These are phyloP conservation scores for Meira nashicola DNA, from an alignment of 1,284 basidiomycete genomes.

Conservation along the genomic window DNA sequence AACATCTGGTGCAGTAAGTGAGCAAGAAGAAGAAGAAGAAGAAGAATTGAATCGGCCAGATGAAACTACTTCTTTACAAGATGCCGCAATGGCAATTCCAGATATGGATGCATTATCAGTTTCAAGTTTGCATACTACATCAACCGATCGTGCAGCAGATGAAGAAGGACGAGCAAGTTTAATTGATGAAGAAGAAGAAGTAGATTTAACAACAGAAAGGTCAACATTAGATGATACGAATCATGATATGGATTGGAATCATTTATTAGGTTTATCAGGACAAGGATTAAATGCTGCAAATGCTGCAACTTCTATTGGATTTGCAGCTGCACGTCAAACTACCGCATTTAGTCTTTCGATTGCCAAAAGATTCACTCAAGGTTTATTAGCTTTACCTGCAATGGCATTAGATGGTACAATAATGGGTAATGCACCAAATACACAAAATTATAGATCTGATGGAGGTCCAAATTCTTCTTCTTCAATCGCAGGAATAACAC, in stretches of 20 bases:
- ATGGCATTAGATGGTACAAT: slow-evolving; percentile 32
- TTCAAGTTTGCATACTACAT: slow-evolving; percentile 2
- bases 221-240: neutral
- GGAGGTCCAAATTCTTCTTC: slow-evolving; percentile 18
- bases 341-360: slow-evolving; percentile 35
- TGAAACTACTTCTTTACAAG: slow-evolving; percentile 17
- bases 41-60: neutral
- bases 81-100: slow-evolving; percentile 33
- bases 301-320: slow-evolving; percentile 37
- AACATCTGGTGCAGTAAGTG: too few relatives aligned
- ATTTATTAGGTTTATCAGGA: slow-evolving; percentile 25
- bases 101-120: slow-evolving; percentile 26
- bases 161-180: neutral
- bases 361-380: slow-evolving; percentile 41
- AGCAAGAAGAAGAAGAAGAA: too few relatives aligned
- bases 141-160: neutral
- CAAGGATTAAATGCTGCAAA: slow-evolving; percentile 31
- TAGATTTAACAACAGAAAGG: neutral
- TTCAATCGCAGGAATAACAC: slow-evolving; percentile 22
- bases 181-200: neutral
- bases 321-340: slow-evolving; percentile 29
- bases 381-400: slow-evolving; percentile 32
- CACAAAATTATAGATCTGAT: neutral
- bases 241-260: slow-evolving; percentile 22
- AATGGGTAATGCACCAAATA: slow-evolving; percentile 23